Base-by-base conservation (phyloP, 1,284 basidiomycete species). In the Cryptococcus neoformans region DNA sequence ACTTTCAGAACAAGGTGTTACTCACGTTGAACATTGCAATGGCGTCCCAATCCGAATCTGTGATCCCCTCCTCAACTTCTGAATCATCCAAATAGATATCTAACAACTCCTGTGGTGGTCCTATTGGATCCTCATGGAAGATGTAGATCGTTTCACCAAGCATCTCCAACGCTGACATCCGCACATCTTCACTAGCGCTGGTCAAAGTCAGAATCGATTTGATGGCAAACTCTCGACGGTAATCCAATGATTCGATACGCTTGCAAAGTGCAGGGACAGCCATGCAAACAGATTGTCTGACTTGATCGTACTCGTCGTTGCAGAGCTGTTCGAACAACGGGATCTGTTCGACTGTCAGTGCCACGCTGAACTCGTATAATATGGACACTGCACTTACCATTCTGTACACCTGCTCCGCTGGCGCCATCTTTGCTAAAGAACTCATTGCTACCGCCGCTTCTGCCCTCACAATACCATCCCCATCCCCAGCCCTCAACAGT, bases 391-490 rank as follows among this genome's bases (percentile, higher is more conserved):
- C 8, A 77, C 85, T 63, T 69, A 92, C 89, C 74, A 93, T 77
- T 16, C 83, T 80, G 34, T 80, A 78, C 35, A 93, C 83, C 28
- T 88, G 74, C 67, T 90, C 88, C 44, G 83, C 78, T 8, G 89
- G 85, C 12, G 92, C 86, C 39, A 89, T 85, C 77, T 94, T 94
- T 14, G 90, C 90, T 52, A 98, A 80, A 3, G 87, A 88, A 0
- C 91, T 92, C 21, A 98, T 81, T 1, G 93, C 91, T 60, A 92
- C 89, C 0, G 90, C 90, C 1, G 90, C 92, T 75, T 97, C 94
- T 52, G 90, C 84, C 62, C 94, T 83, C 8, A 96, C 91, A 82
- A 88, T 90, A 56, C 87, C 83, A 46, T 86, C 80, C 67, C 97
- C 93, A 46, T 81, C 81, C n/a, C 84, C 83, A 11, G 91, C 86